Percentiles rank a stretch among this genome's conserved stretches.
Evolutionary conservation across 2,329 filamentous ascomycete genomes (phyloP).

Genomic region (Keithomyces neogunnii): DNA sequence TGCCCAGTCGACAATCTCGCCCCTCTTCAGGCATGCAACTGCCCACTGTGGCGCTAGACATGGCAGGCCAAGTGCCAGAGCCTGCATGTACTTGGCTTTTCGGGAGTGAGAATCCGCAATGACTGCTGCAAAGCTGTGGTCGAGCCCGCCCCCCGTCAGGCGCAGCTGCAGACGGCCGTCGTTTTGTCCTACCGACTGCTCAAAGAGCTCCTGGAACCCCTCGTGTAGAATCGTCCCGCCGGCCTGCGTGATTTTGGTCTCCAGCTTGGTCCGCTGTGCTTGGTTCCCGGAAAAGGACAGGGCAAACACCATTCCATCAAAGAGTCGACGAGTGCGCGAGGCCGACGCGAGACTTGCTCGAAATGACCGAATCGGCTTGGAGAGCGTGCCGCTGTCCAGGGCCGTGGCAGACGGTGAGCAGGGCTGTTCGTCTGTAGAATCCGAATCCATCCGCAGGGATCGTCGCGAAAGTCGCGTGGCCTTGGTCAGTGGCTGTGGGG

Average conservation of each 20-base stretch:
- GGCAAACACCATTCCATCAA: constrained; percentile 79
- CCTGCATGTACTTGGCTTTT: constrained; percentile 89
- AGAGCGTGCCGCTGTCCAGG: constrained; percentile 27
- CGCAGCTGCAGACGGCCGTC: constrained; percentile 31
- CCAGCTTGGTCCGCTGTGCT: constrained; percentile 38
- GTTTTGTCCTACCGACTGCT: constrained; percentile 28
- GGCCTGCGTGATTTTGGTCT: constrained; percentile 55
- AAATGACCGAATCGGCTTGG: constrained; percentile 18
- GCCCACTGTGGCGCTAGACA: constrained; percentile 81
- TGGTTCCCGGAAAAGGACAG: constrained; percentile 55
- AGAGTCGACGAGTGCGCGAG: constrained; percentile 36
- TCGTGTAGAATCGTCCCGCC: constrained; percentile 65
- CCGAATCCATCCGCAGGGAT: constrained; percentile 24
- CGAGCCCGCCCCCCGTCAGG: constrained; percentile 42
- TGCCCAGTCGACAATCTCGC: constrained; percentile 61
- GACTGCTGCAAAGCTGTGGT: constrained; percentile 70
- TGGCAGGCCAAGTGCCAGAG: constrained; percentile 79
- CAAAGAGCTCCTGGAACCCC: constrained; percentile 78
- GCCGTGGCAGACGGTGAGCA: constrained; percentile 27
- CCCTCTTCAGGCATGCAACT: constrained; percentile 56
- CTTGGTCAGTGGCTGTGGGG: constrained; percentile 17
- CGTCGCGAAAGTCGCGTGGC: constrained; percentile 14
- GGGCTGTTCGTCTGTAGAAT: constrained; percentile 41
- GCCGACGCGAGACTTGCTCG: constrained; percentile 18
- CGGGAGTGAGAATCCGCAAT: constrained; percentile 81